phyloP scores from a whole-genome alignment of 2,329 filamentous ascomycete species.

The Xylaria polymorpha region DNA sequence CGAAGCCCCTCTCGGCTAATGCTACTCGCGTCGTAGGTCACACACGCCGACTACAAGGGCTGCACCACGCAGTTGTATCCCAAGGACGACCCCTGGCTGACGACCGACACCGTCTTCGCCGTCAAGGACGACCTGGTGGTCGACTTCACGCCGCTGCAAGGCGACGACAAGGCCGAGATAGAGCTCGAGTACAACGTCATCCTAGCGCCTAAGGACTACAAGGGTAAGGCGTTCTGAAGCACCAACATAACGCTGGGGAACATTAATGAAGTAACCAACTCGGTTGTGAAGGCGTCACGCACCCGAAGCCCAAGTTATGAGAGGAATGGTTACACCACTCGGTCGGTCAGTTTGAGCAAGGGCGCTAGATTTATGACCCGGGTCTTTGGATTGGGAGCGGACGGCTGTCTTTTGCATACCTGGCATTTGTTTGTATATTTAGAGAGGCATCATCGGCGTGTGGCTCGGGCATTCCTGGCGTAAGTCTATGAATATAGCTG shows the following conservation, averaged over 20 bases:
- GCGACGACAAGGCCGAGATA: conserved; percentile 48
- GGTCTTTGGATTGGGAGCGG: background rate
- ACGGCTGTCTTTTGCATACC: conserved; percentile 2
- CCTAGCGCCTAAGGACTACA: conserved; percentile 59
- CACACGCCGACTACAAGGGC: conserved; percentile 74
- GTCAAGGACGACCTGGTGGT: conserved; percentile 65
- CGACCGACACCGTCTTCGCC: conserved; percentile 62
- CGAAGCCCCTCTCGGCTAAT: background rate
- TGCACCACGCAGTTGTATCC: conserved; percentile 83
- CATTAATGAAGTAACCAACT: conserved; percentile 22
- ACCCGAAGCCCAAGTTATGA: conserved; percentile 31
- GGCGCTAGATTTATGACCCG: background rate
- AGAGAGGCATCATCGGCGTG: conserved; percentile 26
- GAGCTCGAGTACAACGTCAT: conserved; percentile 55
- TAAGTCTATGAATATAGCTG: conserved; percentile 3
- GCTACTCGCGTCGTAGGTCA: conserved; percentile 52
- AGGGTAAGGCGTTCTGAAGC: conserved; percentile 51
- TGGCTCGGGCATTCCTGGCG: background rate
- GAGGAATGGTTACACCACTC: background rate
- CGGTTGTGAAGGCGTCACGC: conserved; percentile 27
- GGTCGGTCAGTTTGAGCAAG: background rate
- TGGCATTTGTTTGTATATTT: conserved; percentile 20
- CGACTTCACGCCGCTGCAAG: conserved; percentile 59
- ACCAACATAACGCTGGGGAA: background rate
- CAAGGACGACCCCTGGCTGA: conserved; percentile 72